A percentile compares a stretch with the other conserved stretches of the same genome.
Conservation (phyloP, 164 flowering plant species). For the Euptelea pleiosperma region DNA sequence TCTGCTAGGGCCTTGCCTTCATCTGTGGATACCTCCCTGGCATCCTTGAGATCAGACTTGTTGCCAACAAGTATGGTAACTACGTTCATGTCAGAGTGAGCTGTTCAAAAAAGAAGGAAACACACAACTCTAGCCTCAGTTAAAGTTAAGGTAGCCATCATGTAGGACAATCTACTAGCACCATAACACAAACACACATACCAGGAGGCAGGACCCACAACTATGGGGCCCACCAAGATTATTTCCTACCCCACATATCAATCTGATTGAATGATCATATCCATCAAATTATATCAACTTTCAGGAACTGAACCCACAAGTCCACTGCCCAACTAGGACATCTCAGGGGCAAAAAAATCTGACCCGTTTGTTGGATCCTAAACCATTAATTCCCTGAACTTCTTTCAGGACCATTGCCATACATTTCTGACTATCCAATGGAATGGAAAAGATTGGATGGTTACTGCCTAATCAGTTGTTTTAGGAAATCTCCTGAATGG, state of each 20-base stretch:
- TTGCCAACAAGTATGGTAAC: constrained; percentile 77
- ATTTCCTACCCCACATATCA: background rate
- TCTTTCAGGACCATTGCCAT: no score
- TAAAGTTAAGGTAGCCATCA: background rate
- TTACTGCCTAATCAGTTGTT: no score
- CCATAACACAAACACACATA: no score
- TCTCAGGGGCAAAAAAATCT: no score
- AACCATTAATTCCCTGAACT: no score
- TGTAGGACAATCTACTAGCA: background rate
- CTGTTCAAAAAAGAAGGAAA: constrained; percentile 35
- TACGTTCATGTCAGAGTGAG: constrained; percentile 80
- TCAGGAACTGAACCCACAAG: background rate
- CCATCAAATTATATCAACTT: no score
- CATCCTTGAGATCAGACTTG: constrained; percentile 69
- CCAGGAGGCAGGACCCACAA: background rate
- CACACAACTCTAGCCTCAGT: background rate
- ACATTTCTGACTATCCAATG: no score
- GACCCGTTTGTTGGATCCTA: no score
- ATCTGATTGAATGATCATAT: background rate
- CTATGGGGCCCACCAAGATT: background rate
- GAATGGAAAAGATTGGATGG: no score
- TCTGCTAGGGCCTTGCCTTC: constrained; percentile 73
- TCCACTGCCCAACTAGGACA: no score
- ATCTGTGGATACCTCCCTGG: constrained; percentile 56
- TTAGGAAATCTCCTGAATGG: no score